Conservation (phyloP, 2,329 filamentous ascomycete species). For the Pseudocercospora cruenta region DNA sequence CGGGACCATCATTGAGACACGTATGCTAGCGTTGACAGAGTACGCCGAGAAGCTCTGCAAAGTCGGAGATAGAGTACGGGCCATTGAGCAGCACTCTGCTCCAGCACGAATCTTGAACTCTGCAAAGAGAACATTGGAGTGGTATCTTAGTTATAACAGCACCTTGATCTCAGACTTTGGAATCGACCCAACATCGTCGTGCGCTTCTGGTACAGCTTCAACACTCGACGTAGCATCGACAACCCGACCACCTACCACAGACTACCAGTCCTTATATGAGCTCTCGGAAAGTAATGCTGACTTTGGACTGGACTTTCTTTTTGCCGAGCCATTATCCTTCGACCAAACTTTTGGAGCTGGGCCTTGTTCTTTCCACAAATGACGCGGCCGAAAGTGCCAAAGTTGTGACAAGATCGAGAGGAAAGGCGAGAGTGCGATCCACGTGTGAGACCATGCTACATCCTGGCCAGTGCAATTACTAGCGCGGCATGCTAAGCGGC, state of each 20-base stretch:
- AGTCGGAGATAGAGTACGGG: slow-evolving; percentile 8
- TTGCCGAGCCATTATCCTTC: slow-evolving; percentile 22
- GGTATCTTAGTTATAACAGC: slow-evolving; percentile 26
- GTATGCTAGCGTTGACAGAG: slow-evolving; percentile 31
- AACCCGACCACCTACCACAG: neutral
- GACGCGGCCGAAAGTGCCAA: neutral
- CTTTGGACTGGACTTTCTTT: slow-evolving; percentile 27
- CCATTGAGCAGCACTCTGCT: slow-evolving; percentile 23
- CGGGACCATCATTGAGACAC: slow-evolving; percentile 31
- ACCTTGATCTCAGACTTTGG: slow-evolving; percentile 13
- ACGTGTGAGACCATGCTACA: neutral
- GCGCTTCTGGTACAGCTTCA: neutral
- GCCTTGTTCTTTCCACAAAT: slow-evolving; percentile 1
- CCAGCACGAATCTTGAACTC: slow-evolving; percentile 27
- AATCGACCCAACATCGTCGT: neutral
- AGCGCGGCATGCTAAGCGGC: neutral
- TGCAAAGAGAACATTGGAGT: slow-evolving; percentile 24
- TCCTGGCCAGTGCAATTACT: neutral
- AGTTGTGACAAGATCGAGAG: neutral
- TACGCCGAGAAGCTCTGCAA: slow-evolving; percentile 32
- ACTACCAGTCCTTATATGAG: slow-evolving; percentile 20
- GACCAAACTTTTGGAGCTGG: neutral
- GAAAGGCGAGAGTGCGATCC: neutral
- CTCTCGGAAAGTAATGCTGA: slow-evolving; percentile 21
- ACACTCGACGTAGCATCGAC: neutral